Base-by-base conservation (phyloP, 148 eudicot species). In the Rheum nobile region DNA sequence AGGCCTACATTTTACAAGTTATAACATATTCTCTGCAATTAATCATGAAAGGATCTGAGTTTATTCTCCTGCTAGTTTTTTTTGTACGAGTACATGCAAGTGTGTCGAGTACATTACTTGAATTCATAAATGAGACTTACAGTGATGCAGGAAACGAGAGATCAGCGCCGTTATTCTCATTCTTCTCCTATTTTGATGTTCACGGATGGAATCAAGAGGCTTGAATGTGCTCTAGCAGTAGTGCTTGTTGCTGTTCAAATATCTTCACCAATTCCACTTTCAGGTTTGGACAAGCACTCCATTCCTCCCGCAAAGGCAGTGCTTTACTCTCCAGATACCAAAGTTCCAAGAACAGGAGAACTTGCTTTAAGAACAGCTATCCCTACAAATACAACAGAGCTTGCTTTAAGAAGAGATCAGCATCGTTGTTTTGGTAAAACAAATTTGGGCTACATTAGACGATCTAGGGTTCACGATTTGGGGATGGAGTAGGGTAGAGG, bases 291-390 rank as follows among this genome's bases (percentile, higher is more conserved):
- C 29, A 55, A 75, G 16, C 85, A 71, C 79, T 52, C 81, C 19
- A 76, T 87, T 75, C 84, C 87, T 61, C 79, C 88, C 41, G 91
- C 96, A 31, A 73, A 91, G 44, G 96, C 96, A n/a, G 93, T 91
- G 48, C 93, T 91, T 68, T 91, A 89, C 82, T 95, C 98, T 29
- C 98, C 98, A 26, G 98, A 95, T 80, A 95, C 98, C 12, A 95
- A 95, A 80, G 89, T 91, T 71, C 98, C 98, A 48, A 84, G 98
- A 78, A 95, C 97, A 1, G 98, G 97, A 71, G 96, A 92, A 80
- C 84, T 95, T 83, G 98, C 98, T 75, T 61, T 95, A 52, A 85
- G 98, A 86, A 83, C 84, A 77, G 98, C 98, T 72, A 95, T 95
- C 74, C 98, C 98, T 35, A 97, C 98, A 48, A 95, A 88, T 83